Percentiles rank a stretch among this genome's conserved stretches.
These are phyloP conservation scores for Cornus florida DNA, from an alignment of 148 eudicot genomes.

Conservation along the genomic window DNA sequence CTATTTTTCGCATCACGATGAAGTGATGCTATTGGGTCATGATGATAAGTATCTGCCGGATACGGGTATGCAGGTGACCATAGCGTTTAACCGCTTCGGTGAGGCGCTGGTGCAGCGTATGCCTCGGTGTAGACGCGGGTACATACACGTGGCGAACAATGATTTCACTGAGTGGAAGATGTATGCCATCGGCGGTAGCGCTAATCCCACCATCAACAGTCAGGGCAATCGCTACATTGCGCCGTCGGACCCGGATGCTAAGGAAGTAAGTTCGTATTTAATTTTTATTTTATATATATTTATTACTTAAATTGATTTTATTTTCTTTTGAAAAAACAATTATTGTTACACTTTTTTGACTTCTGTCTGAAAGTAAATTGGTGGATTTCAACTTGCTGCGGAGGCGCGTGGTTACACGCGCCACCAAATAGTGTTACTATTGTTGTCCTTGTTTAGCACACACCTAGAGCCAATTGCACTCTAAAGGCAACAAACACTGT, in stretches of 20 bases:
- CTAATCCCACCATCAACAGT: conserved; percentile 57
- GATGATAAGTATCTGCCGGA: conserved; percentile 44
- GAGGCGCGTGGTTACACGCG: too few species aligned
- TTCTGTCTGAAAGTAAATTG: background rate
- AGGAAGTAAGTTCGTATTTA: conserved; percentile 34
- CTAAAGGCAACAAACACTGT: too few species aligned
- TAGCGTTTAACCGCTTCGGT: conserved; percentile 55
- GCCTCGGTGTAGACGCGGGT: conserved; percentile 61
- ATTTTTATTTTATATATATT: too few species aligned
- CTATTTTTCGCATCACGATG: conserved; percentile 47
- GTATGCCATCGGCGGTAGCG: conserved; percentile 63
- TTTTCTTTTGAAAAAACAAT: background rate
- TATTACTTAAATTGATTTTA: too few species aligned
- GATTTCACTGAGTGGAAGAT: conserved; percentile 53
- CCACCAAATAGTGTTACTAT: too few species aligned
- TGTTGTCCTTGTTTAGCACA: too few species aligned
- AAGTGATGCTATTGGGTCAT: conserved; percentile 57
- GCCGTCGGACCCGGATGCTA: conserved; percentile 29
- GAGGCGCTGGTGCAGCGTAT: conserved; percentile 57
- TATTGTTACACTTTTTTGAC: background rate
- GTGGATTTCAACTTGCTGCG: too few species aligned
- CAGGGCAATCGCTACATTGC: conserved; percentile 64
- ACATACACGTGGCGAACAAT: conserved; percentile 53
- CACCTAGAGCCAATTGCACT: too few species aligned
- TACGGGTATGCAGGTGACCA: conserved; percentile 61